Percentiles rank a stretch among this genome's conserved stretches.
phyloP scores from a whole-genome alignment of 345 rosid genomes.

The Orychophragmus violaceus region DNA sequence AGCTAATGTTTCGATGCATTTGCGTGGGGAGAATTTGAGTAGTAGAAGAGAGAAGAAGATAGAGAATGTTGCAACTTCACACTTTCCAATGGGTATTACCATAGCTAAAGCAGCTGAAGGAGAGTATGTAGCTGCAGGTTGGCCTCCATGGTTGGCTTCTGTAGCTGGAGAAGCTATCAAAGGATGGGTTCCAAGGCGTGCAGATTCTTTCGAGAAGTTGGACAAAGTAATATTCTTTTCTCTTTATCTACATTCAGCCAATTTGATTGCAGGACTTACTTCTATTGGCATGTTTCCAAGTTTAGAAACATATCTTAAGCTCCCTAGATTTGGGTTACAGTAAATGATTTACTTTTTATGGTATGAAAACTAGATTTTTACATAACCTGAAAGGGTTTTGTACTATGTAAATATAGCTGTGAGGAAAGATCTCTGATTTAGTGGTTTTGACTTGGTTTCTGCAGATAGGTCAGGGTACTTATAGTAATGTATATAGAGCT shows the following conservation, averaged over 20 bases:
- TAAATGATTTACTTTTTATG: neutral
- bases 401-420: neutral
- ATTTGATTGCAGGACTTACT: constrained; percentile 8
- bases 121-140: constrained; percentile 94
- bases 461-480: constrained; percentile 99
- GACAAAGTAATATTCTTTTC: constrained; percentile 64
- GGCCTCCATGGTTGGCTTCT: constrained; percentile 96
- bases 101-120: constrained; percentile 77
- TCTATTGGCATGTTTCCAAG: constrained; percentile 15
- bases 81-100: constrained; percentile 52
- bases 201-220: constrained; percentile 92
- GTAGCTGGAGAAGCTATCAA: constrained; percentile 97
- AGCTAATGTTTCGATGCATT: constrained; percentile 47
- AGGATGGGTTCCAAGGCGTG: constrained; percentile 96
- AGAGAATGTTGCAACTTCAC: constrained; percentile 39
- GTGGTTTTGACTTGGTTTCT: neutral
- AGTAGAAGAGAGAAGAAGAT: constrained; percentile 68
- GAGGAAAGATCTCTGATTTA: neutral
- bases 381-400: neutral
- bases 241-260: neutral
- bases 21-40: constrained; percentile 53
- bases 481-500: constrained; percentile 94
- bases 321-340: neutral
- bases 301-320: constrained; percentile 2
- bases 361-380: neutral